Conservation (phyloP, 1,284 basidiomycete species). For the Sanghuangporus weigelae region DNA sequence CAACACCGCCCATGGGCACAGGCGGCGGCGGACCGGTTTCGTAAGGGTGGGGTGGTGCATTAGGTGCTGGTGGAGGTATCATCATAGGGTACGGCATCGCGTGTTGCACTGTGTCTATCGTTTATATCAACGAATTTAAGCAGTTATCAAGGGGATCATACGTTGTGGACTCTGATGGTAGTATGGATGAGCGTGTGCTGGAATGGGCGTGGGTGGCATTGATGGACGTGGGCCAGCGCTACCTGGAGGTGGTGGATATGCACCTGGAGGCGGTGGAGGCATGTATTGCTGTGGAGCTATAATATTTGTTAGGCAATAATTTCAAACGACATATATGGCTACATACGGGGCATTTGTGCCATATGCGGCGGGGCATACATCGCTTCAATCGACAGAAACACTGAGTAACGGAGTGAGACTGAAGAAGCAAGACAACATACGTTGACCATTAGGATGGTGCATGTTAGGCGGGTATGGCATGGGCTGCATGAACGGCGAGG, state of each 20-base stretch:
- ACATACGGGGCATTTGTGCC: conserved; percentile 80
- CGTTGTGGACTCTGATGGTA: conserved; percentile 83
- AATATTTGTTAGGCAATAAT: conserved; percentile 1
- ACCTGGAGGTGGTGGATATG: conserved; percentile 70
- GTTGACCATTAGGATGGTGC: conserved; percentile 63
- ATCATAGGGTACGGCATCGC: conserved; percentile 82
- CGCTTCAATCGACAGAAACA: conserved; percentile 33
- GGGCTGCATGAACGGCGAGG: conserved; percentile 71
- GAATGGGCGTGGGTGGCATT: conserved; percentile 82
- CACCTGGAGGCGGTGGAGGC: conserved; percentile 54
- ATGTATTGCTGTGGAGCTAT: conserved; percentile 66
- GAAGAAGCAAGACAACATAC: conserved; percentile 21
- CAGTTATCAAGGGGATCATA: conserved; percentile 37
- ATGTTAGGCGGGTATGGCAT: conserved; percentile 76
- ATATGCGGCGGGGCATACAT: conserved; percentile 75
- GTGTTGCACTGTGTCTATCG: conserved; percentile 58
- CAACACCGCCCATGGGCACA: conserved; percentile 59
- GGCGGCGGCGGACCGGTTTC: conserved; percentile 64
- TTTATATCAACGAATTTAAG: conserved; percentile 25
- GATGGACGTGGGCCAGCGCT: conserved; percentile 70
- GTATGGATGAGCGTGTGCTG: conserved; percentile 75
- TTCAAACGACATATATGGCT: background rate
- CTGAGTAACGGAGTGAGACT: background rate
- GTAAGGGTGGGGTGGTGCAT: conserved; percentile 62
- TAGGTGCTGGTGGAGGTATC: conserved; percentile 71